Evolutionary conservation across 2,329 filamentous ascomycete species (phyloP).

Genomic region (Sphaceloma murrayae): DNA sequence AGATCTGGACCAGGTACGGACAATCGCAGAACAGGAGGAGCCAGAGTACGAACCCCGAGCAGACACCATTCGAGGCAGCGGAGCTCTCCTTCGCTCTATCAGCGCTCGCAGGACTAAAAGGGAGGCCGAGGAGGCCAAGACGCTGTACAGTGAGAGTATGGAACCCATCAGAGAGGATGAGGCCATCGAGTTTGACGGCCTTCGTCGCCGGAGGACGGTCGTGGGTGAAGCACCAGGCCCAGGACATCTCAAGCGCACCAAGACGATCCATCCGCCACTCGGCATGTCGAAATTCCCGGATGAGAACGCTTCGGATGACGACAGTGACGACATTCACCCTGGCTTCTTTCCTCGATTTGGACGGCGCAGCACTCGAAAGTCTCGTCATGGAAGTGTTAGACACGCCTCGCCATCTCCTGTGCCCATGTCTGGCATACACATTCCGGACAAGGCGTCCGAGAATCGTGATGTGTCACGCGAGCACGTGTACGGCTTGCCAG

Average conservation of each 20-base stretch:
- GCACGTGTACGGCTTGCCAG: slow-evolving; percentile 44
- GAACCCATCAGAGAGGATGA: slow-evolving; percentile 71
- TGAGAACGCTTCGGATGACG: slow-evolving; percentile 43
- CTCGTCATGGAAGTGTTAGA: slow-evolving; percentile 1
- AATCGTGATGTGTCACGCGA: slow-evolving; percentile 23
- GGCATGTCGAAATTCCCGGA: slow-evolving; percentile 81
- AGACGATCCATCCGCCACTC: slow-evolving; percentile 60
- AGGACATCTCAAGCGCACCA: slow-evolving; percentile 38
- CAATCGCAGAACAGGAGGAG: slow-evolving; percentile 89
- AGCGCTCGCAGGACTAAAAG: slow-evolving; percentile 66
- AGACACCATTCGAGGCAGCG: slow-evolving; percentile 85
- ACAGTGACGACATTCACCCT: slow-evolving; percentile 35
- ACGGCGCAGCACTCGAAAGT: slow-evolving; percentile 13
- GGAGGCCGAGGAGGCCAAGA: slow-evolving; percentile 68
- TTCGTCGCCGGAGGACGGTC: slow-evolving; percentile 62
- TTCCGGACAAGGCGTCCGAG: slow-evolving; percentile 11
- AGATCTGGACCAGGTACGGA: slow-evolving; percentile 88
- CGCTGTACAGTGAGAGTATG: slow-evolving; percentile 73
- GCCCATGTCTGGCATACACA: slow-evolving; percentile 12
- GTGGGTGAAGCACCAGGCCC: slow-evolving; percentile 29
- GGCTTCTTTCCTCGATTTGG: slow-evolving; percentile 37
- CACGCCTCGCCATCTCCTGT: slow-evolving; percentile 14
- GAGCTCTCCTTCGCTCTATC: slow-evolving; percentile 75
- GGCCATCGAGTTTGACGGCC: slow-evolving; percentile 80
- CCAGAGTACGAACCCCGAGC: slow-evolving; percentile 95